Evolutionary conservation across 2,329 filamentous ascomycete genomes (phyloP), one percentile per base, ranked within the genome.

Genomic region (Arthroderma sp.): DNA sequence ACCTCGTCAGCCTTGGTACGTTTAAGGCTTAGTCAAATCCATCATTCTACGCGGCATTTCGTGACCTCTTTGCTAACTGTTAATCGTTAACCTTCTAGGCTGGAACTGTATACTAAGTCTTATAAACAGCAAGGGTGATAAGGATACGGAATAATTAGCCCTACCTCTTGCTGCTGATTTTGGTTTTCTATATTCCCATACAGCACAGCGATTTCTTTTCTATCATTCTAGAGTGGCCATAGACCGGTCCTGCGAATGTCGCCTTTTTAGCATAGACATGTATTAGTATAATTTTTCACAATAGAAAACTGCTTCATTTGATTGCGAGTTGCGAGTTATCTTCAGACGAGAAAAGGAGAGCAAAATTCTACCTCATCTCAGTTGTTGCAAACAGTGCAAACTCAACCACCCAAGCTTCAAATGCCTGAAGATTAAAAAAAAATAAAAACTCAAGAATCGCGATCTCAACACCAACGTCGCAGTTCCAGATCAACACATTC

Each of bases 1-100:
- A 96, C 67, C 71, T 94, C 54, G 78, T 95, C 56, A 87, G 80
- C 60, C 73, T 87, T 63, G 84, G 83, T 83, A 66, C 67, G 78
- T 74, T 47, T 9, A 28, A 13, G 11, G 0, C 28, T 19, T 17
- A n/a, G 23, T 13, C 7, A 6, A 21, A 4, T 8, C 25, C 28
- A 4, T 7, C 15, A 2, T 15, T 25, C 13, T 19, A 15, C 44
- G 21, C 38, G 1, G 7, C 15, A 19, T 19, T 43, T 43, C 21
- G 43, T 56, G 17, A 28, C 17, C 28, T 3, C 25, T 15, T 53
- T 56, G 13, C 15, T 55, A 28, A 41, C 17, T 21, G 13, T 4
- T 8, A n/a, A 52, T 21, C 21, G 3, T 17, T 15, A 35, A 21
- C 17, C n/a, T 58, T 61, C 23, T 58, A 80, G 78, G 78, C 57